phyloP scores from a whole-genome alignment of 2,329 filamentous ascomycete genomes.

The Colletotrichum sp. region DNA sequence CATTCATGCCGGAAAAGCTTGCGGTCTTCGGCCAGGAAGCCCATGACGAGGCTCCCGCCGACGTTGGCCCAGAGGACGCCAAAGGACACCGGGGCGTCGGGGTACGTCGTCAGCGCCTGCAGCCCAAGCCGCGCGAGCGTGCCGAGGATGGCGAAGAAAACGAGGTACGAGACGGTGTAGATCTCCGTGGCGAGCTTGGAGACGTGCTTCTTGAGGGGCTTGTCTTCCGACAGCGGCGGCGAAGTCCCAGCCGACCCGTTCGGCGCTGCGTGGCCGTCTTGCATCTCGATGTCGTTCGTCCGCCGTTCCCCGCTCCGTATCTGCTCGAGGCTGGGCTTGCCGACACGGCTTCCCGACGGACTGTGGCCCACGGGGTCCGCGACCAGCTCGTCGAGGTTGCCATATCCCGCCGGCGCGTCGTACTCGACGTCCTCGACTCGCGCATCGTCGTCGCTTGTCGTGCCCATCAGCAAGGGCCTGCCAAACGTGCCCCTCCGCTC shows the following conservation, averaged over 20 bases:
- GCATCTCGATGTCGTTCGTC: background rate
- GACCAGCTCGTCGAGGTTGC: constrained; percentile 47
- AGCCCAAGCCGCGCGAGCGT: constrained; percentile 84
- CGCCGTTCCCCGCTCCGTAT: background rate
- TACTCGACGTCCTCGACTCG: constrained; percentile 22
- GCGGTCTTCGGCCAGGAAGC: constrained; percentile 82
- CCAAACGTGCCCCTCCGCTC: background rate
- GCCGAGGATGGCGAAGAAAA: constrained; percentile 85
- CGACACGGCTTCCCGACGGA: background rate
- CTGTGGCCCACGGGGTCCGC: constrained; percentile 29
- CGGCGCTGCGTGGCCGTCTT: background rate
- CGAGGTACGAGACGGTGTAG: constrained; percentile 80
- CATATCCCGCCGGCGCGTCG: constrained; percentile 36
- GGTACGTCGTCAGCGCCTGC: constrained; percentile 79
- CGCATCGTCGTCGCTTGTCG: background rate
- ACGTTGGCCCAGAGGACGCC: constrained; percentile 88
- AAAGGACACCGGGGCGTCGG: constrained; percentile 76
- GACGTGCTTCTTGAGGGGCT: constrained; percentile 24
- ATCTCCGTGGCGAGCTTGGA: constrained; percentile 62
- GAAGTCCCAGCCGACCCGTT: background rate
- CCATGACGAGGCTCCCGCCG: constrained; percentile 80
- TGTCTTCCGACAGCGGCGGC: background rate
- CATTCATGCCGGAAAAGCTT: constrained; percentile 75
- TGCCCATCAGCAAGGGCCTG: background rate
- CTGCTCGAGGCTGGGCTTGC: constrained; percentile 3